Conservation (phyloP, 1,284 basidiomycete species). For the Ceratobasidium sp. region DNA sequence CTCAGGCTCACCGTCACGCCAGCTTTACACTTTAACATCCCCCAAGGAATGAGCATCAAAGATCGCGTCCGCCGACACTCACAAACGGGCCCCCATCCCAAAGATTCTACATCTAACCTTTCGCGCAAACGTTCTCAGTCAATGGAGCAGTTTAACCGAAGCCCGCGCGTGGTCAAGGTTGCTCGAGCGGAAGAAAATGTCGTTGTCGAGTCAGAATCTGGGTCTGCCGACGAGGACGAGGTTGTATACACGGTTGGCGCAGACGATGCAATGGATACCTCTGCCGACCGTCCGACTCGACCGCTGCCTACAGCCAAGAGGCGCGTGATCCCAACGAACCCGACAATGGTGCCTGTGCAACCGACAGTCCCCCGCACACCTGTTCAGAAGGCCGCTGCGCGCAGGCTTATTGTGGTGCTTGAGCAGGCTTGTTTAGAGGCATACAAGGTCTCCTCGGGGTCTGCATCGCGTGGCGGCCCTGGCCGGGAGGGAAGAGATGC, state of each 20-base stretch:
- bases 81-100: slow-evolving; percentile 31
- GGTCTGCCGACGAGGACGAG: slow-evolving; percentile 24
- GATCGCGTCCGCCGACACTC: slow-evolving; percentile 31
- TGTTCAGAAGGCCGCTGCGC: slow-evolving; percentile 67
- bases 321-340: slow-evolving; percentile 63
- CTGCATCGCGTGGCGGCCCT: slow-evolving; percentile 54
- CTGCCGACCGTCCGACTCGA: slow-evolving; percentile 41
- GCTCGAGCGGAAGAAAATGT: slow-evolving; percentile 4
- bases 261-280: slow-evolving; percentile 25
- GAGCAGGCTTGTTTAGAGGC: slow-evolving; percentile 96
- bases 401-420: slow-evolving; percentile 88
- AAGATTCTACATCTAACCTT: slow-evolving; percentile 4
- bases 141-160: slow-evolving; percentile 34
- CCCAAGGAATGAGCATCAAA: slow-evolving; percentile 35
- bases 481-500: slow-evolving; percentile 72
- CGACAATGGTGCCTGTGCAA: slow-evolving; percentile 80
- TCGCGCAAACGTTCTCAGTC: slow-evolving; percentile 37
- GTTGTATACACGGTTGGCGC: background rate
- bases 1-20: slow-evolving; percentile 14
- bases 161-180: slow-evolving; percentile 20
- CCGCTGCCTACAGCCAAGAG: slow-evolving; percentile 48
- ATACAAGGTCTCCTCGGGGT: slow-evolving; percentile 79
- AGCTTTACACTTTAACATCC: slow-evolving; percentile 8
- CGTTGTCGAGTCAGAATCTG: slow-evolving; percentile 26
- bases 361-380: slow-evolving; percentile 77